A percentile compares a stretch with the other conserved stretches of the same genome.
Conservation (phyloP, 192 early-diverging fungal genomes). For the Linnemannia schmuckeri region DNA sequence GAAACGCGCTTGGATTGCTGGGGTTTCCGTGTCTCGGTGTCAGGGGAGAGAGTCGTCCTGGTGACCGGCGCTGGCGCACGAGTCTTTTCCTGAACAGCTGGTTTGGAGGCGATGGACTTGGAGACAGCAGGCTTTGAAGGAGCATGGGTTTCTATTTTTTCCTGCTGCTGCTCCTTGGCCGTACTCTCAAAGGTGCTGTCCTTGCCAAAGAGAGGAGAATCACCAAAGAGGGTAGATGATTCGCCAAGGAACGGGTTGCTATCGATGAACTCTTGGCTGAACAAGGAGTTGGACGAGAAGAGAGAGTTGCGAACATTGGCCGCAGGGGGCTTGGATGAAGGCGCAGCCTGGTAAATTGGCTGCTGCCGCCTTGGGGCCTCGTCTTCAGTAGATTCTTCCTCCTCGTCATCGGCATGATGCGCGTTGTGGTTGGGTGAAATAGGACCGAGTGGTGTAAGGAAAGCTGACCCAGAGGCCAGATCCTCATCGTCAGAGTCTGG, state of each 20-base stretch:
- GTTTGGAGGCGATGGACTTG: not conserved
- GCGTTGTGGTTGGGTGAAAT: not conserved
- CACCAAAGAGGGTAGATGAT: conserved; percentile 27
- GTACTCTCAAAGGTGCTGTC: conserved; percentile 15
- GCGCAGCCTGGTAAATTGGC: not conserved
- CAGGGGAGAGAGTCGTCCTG: conserved; percentile 12
- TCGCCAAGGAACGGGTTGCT: conserved; percentile 30
- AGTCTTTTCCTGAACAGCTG: not conserved
- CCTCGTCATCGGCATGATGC: conserved; percentile 16
- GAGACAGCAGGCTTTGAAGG: not conserved
- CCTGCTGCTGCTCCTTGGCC: conserved; percentile 6
- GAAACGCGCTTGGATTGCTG: conserved; percentile 20
- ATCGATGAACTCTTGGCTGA: conserved; percentile 42
- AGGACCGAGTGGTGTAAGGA: conserved; percentile 23
- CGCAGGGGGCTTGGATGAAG: not conserved
- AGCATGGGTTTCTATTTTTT: not conserved
- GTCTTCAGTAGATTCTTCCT: not conserved
- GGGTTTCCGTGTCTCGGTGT: conserved; percentile 15
- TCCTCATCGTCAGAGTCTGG: conserved; percentile 35
- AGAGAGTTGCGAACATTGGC: conserved; percentile 19
- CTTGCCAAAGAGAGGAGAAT: conserved; percentile 36
- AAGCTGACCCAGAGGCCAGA: conserved; percentile 9
- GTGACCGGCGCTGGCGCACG: not conserved
- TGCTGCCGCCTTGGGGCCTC: not conserved
- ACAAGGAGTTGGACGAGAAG: conserved; percentile 10